Evolutionary conservation across 2,329 filamentous ascomycete species (phyloP), one percentile per base, ranked within the genome.

Genomic region (Verticillium dahliae): DNA sequence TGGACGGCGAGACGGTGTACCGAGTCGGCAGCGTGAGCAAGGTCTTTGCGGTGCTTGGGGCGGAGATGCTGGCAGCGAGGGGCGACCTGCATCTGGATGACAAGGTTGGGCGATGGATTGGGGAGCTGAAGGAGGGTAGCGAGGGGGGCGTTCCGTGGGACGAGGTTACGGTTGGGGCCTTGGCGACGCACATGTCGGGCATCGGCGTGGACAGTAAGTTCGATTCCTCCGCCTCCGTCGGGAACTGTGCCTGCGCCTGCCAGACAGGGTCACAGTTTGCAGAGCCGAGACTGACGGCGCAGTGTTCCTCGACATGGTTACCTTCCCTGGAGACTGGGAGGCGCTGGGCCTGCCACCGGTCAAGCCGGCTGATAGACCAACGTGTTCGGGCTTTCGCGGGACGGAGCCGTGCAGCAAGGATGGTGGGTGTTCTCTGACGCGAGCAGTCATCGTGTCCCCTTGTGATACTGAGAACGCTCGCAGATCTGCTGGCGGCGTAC

Each of bases 101-200:
- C 56, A 77, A 77, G 1, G 71, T 84, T 5, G 73, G 78, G 1
- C 74, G 79, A 39, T 79, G 80, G 59, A 68, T 82, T 6, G 78
- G 80, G 0, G 72, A 76, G 57, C 66, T 76, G 52, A 68, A 45
- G 56, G 38, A 35, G 18, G 38, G 61, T 45, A 63, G 69, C 5
- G 61, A 67, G 22, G 65, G 66, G 2, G 65, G 59, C 5, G 59
- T 68, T 6, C 70, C 75, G 52, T 84, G 80, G 80, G 74, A 81
- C 39, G 75, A 79, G 10, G 70, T 84, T 37, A 83, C 80, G 0
- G 68, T 81, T 5, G 73, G 73, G 4, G 73, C 78, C 22, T 68
- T 83, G 9, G 77, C 78, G 1, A 75, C 72, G 2, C 80, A 83
- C 52, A 70, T 82, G 11, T 74, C 75, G 15, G 81, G 81, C 0